Base-by-base conservation (phyloP, 768 basidiomycete genomes). In the Boletus coccyginus region DNA sequence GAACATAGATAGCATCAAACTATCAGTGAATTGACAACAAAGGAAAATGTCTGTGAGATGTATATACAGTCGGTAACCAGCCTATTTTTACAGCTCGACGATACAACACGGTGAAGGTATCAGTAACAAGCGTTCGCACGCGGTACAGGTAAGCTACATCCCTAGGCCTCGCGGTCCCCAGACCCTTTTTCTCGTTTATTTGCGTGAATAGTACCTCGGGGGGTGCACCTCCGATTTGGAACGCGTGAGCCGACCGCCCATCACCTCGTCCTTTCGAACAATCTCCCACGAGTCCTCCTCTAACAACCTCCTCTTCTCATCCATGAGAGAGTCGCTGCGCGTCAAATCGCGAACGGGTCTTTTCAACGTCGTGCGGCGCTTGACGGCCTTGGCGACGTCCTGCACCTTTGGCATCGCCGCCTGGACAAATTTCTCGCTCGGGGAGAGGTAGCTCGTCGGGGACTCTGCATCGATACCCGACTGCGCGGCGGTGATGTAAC, bases 381-480 rank as follows among this genome's bases (percentile, higher is more conserved):
- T 56, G 16, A 71, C 46, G 21, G 63, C 62, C 39, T 70, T 64
- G 27, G 76, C 75, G 7, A 76, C 73, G 2, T 65, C 68, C 44
- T 70, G 68, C 65, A 84, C 72, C 62, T 72, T 76, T 12, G 75
- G 78, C 7, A 78, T 45, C 24, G 75, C 65, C 17, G 70, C 63
- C 43, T 66, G 70, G 1, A 58, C 72, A 64, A 27, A 70, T 70
- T 17, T 74, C 66, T 49, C 74, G 64, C 13, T 67, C 62, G 61
- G 75, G 66, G 49, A 21, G 4, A 55, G 3, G 3, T 33, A 19
- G 5, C 39, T 14, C 21, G 62, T 53, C 14, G 57, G 62, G 36
- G 52, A 41, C 40, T 42, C 29, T 69, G 48, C 27, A 42, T 52
- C 31, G 70, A 58, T 2, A 70, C 33, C 46, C 7, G 66, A 55